Evolutionary conservation across 2,329 filamentous ascomycete genomes (phyloP), one percentile per base, ranked within the genome.

Genomic region (Grosmannia serpens): DNA sequence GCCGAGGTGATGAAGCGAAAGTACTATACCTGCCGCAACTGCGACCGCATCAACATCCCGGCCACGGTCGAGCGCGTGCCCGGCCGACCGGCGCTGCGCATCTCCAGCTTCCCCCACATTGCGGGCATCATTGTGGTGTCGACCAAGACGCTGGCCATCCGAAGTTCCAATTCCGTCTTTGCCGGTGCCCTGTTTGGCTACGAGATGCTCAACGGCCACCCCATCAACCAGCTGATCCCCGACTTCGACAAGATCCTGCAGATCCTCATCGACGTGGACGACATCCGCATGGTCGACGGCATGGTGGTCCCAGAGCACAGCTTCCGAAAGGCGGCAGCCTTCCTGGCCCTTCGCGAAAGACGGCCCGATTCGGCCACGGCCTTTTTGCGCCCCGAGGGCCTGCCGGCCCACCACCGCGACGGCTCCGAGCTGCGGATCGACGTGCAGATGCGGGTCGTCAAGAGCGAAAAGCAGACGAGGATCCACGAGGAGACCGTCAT

Each of bases 21-120:
- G 67, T 89, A 90, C 69, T 96, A 95, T 70, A 95, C 94, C 7
- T 92, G 91, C 59, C 84, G 85, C 58, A 91, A 91, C 58, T 81
- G 81, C 41, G 85, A 85, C 60, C 84, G 83, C 58, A 83, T 91
- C 68, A 91, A 88, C 68, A 89, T 96, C 59, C 94, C 94, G 1
- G 86, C 90, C 59, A 88, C 87, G 0, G 80, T 99, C 55, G 85
- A 91, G 60, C 86, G 88, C 67, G 75, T 89, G 3, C 80, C 83
- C 38, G 84, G 82, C 49, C 78, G 85, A 64, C 80, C 83, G 22
- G 85, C 89, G 63, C 80, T 99, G 63, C 85, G 89, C 56, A 82
- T 99, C 50, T 96, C 92, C 20, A 96, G 91, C 68, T 95, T 96
- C 64, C 94, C 94, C 20, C 92, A 99, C 69, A 96, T 99, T 72